A percentile compares a stretch with the other conserved stretches of the same genome.
phyloP scores from a whole-genome alignment of 257 asterid genomes.

The Parsonsia alboflavescens region DNA sequence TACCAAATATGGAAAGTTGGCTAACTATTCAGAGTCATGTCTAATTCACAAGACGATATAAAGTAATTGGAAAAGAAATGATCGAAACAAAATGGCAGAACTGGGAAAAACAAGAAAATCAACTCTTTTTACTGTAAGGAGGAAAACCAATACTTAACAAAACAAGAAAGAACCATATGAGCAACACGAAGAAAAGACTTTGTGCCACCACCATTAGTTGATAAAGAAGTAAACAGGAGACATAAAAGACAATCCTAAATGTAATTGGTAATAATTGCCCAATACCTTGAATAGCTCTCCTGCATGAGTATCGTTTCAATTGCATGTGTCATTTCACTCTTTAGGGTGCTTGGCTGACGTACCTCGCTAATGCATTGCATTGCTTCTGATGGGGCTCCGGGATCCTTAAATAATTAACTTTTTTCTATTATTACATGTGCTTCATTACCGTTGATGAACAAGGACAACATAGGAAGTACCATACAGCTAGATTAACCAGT shows the following conservation, averaged over 20 bases:
- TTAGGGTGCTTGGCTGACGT: slow-evolving; percentile 28
- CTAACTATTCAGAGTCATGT: background rate
- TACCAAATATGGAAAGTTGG: background rate
- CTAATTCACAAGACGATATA: background rate
- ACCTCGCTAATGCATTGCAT: slow-evolving; percentile 25
- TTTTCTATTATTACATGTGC: background rate
- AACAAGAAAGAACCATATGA: background rate
- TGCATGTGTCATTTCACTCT: slow-evolving; percentile 48
- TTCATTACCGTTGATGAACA: slow-evolving; percentile 1
- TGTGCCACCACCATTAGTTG: background rate
- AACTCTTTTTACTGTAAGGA: background rate
- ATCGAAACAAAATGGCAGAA: background rate
- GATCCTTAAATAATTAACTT: slow-evolving; percentile 26
- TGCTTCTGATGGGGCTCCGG: slow-evolving; percentile 25
- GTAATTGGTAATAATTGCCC: background rate
- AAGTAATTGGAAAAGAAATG: background rate
- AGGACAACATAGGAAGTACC: slow-evolving; percentile 5
- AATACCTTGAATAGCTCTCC: slow-evolving; percentile 81
- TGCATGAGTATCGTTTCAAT: slow-evolving; percentile 65
- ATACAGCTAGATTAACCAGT: background rate
- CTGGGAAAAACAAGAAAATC: background rate
- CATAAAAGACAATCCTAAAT: background rate
- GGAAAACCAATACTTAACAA: background rate
- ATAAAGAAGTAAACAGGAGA: background rate
- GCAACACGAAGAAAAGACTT: background rate